Conservation (phyloP, 202 grass and related monocot genomes). For the Carex sylvatica region DNA sequence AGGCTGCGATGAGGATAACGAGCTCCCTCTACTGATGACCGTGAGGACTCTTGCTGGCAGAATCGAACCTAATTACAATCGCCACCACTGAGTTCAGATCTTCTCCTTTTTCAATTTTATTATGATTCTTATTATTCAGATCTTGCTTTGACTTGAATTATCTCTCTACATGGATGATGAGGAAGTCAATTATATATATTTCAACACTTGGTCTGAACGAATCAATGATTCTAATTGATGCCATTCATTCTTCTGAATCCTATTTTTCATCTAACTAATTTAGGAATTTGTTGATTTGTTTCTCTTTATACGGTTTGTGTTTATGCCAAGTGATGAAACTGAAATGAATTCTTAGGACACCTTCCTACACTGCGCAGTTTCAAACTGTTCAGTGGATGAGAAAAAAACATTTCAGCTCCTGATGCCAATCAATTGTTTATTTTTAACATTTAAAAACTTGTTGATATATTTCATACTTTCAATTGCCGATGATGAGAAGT, state of each 20-base stretch:
- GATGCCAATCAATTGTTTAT: neutral
- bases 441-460: neutral
- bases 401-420: constrained; percentile 61
- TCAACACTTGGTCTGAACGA: constrained; percentile 84
- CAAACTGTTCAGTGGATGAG: constrained; percentile 49
- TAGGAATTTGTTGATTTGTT: neutral
- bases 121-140: neutral
- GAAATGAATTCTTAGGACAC: constrained; percentile 88
- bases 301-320: neutral
- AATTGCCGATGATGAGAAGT: constrained; percentile 56
- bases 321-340: constrained; percentile 49
- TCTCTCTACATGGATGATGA: constrained; percentile 37
- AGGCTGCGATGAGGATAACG: constrained; percentile 64
- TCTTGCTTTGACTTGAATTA: neutral
- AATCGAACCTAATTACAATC: constrained; percentile 67
- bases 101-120: neutral
- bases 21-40: constrained; percentile 95
- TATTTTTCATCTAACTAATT: neutral
- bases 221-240: constrained; percentile 35
- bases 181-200: constrained; percentile 48
- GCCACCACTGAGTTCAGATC: constrained; percentile 69
- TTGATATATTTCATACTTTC: neutral
- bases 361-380: constrained; percentile 63
- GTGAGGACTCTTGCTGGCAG: constrained; percentile 76
- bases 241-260: constrained; percentile 62